A percentile compares a stretch with the other conserved stretches of the same genome.
Conservation (phyloP, 495 filamentous ascomycete species). For the Aspergillus sclerotioniger region DNA sequence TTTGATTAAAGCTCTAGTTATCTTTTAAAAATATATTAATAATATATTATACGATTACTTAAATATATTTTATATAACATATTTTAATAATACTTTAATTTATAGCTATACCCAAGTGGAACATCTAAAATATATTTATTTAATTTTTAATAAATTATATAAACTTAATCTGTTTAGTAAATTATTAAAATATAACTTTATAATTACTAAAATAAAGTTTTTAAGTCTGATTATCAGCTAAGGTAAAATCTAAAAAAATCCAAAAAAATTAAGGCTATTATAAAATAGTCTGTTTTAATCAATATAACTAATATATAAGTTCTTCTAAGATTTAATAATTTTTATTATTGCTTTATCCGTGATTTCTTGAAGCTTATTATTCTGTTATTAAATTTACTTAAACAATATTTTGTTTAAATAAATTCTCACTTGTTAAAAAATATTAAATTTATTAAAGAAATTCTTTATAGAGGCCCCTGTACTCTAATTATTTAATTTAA, state of each 20-base stretch:
- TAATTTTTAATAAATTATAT: not conserved
- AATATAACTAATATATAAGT: conserved; percentile 2
- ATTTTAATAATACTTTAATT: not conserved
- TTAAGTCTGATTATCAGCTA: not conserved
- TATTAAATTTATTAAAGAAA: not conserved
- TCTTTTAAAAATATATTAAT: conserved; percentile 5
- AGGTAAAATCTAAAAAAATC: not conserved
- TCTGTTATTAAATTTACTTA: not conserved
- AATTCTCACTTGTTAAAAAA: not conserved
- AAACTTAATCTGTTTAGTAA: not conserved
- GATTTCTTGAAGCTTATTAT: too few species aligned
- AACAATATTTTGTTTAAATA: not conserved
- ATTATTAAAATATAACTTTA: not conserved
- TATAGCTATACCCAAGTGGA: not conserved
- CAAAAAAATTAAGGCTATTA: conserved; percentile 1
- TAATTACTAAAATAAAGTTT: not conserved
- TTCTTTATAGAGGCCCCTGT: not conserved
- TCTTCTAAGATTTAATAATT: not conserved
- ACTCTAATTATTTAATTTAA: not conserved
- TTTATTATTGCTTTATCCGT: conserved; percentile 7
- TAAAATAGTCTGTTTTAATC: not conserved
- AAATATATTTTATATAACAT: not conserved
- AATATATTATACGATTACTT: conserved; percentile 3
- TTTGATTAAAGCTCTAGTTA: not conserved
- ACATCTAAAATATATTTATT: conserved; percentile 1